A percentile compares a stretch with the other conserved stretches of the same genome.
Conservation (phyloP, 345 rosid genomes). For the Bruguiera gymnorhiza region DNA sequence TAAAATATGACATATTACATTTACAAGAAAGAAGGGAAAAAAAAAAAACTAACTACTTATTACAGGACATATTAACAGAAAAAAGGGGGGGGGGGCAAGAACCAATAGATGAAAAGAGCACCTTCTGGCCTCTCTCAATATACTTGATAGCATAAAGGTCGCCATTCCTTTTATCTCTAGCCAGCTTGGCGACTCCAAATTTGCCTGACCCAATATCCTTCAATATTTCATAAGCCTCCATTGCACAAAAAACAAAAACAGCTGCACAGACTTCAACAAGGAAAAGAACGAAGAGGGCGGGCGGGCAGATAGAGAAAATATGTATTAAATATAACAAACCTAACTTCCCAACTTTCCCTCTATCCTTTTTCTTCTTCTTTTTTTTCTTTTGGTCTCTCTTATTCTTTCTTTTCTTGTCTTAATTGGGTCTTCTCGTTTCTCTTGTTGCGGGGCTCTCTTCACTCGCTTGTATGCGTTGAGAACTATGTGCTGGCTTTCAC, state of each 20-base stretch:
- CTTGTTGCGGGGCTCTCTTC: background rate
- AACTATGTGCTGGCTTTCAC: constrained; percentile 13
- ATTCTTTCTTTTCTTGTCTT: too few species aligned
- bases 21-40: too few species aligned
- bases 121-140: constrained; percentile 30
- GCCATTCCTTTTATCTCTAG: constrained; percentile 16
- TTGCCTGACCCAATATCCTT: constrained; percentile 32
- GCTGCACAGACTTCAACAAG: background rate
- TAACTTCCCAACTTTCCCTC: too few species aligned
- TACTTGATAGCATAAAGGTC: constrained; percentile 28
- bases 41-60: too few species aligned
- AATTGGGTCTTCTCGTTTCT: background rate
- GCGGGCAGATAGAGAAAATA: too few species aligned
- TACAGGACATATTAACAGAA: too few species aligned
- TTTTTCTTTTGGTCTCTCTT: too few species aligned
- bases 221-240: constrained; percentile 25
- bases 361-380: fast-evolving
- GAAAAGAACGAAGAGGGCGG: background rate
- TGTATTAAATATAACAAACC: too few species aligned
- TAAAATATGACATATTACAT: too few species aligned
- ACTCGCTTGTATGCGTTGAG: constrained; percentile 8
- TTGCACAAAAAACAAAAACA: background rate
- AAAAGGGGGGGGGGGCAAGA: too few species aligned
- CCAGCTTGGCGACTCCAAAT: constrained; percentile 32
- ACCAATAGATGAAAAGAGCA: background rate